Conservation (phyloP, 2,329 filamentous ascomycete genomes). For the Ceratocystiopsis sp. region DNA sequence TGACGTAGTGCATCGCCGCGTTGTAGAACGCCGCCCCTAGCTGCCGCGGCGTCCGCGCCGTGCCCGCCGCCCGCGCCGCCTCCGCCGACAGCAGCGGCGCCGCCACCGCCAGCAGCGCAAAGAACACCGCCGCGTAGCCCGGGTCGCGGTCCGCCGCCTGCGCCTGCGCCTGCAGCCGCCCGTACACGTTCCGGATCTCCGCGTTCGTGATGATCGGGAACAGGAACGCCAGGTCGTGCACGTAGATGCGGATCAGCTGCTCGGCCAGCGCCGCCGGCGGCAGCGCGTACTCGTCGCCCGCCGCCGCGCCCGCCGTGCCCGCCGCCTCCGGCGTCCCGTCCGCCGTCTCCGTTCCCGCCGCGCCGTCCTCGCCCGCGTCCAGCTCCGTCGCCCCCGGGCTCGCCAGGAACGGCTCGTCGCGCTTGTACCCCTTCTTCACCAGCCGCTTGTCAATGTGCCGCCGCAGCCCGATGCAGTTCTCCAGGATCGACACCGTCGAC, state of each 20-base stretch:
- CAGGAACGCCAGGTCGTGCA: neutral
- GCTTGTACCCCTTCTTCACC: neutral
- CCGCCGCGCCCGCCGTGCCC: neutral
- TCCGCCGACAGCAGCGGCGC: neutral
- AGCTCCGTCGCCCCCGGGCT: neutral
- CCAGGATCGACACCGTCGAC: neutral
- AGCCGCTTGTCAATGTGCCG: neutral
- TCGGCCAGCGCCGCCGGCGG: neutral
- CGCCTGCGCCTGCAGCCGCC: neutral
- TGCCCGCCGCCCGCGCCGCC: too few species aligned
- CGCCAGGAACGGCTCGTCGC: neutral
- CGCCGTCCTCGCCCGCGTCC: neutral
- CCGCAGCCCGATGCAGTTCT: neutral
- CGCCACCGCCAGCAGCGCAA: neutral
- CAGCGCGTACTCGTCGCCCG: neutral
- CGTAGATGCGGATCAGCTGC: neutral
- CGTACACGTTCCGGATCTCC: neutral
- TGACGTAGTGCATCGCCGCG: neutral
- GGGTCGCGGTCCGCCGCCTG: neutral
- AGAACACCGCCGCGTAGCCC: neutral
- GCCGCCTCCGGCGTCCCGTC: neutral
- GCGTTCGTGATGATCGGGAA: neutral
- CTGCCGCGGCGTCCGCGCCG: neutral
- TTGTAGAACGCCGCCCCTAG: neutral
- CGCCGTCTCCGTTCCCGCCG: too few species aligned